Evolutionary conservation across 352 stramenopile species (phyloP).

Genomic region (Globisporangium polare): DNA sequence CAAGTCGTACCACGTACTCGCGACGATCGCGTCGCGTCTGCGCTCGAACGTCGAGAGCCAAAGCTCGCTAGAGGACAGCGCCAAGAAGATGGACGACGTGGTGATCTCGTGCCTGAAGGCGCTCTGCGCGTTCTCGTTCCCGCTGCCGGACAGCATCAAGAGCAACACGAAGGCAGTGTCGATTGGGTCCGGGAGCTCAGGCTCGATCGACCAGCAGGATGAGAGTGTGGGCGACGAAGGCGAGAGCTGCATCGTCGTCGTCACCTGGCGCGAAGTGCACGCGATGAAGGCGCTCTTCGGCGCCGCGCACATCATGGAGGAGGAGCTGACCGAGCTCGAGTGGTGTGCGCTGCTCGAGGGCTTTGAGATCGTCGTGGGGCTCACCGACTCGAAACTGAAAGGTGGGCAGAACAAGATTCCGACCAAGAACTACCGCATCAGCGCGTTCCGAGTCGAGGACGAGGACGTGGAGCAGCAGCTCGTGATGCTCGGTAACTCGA

Average conservation of each 20-base stretch:
- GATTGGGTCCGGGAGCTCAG: constrained; percentile 18
- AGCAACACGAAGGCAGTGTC: constrained; percentile 31
- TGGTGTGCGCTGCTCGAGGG: constrained; percentile 75
- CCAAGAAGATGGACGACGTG: constrained; percentile 70
- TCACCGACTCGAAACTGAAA: constrained; percentile 72
- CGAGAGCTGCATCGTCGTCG: constrained; percentile 55
- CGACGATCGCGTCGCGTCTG: constrained; percentile 66
- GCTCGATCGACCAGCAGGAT: constrained; percentile 27
- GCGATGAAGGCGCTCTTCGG: constrained; percentile 87
- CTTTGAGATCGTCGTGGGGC: constrained; percentile 78
- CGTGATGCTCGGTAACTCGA: constrained; percentile 80
- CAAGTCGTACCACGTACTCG: constrained; percentile 82
- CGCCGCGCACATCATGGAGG: constrained; percentile 82
- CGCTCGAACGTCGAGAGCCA: constrained; percentile 47
- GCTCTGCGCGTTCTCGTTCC: constrained; percentile 78
- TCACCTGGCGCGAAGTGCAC: constrained; percentile 83
- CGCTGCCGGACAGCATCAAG: constrained; percentile 59
- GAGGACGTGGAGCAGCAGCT: constrained; percentile 87
- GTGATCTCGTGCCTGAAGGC: constrained; percentile 67
- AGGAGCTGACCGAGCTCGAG: constrained; percentile 70
- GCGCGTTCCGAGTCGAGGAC: constrained; percentile 70
- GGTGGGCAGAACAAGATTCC: constrained; percentile 66
- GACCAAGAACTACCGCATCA: constrained; percentile 74
- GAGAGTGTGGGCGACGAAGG: constrained; percentile 47
- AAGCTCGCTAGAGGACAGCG: constrained; percentile 28